Evolutionary conservation across 768 basidiomycete species (phyloP).

Genomic region (Hypholoma fasciculare): DNA sequence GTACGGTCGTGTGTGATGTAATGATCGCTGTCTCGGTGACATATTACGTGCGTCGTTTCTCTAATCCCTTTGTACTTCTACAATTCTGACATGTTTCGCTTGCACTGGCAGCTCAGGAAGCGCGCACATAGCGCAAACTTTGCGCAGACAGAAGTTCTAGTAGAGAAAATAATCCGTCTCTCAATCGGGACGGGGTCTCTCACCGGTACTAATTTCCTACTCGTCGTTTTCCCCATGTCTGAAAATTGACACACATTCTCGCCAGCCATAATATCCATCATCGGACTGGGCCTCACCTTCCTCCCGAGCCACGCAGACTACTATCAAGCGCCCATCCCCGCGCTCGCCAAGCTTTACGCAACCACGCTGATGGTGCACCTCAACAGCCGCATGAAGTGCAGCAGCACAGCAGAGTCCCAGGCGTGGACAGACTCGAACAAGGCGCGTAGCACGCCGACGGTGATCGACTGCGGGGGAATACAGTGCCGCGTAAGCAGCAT

Average conservation of each 20-base stretch:
- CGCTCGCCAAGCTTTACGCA: not conserved
- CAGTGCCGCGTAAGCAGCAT: too few relatives aligned
- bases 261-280: not conserved
- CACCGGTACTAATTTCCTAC: not conserved
- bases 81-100: not conserved
- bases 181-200: not conserved
- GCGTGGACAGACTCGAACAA: too few relatives aligned
- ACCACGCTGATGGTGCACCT: not conserved
- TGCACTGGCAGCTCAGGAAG: not conserved
- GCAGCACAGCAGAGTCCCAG: too few relatives aligned
- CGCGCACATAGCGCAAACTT: not conserved
- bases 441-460: too few relatives aligned
- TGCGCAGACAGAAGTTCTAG: not conserved
- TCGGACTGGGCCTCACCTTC: not conserved
- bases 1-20: not conserved
- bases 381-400: not conserved
- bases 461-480: too few relatives aligned
- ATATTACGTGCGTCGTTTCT: not conserved
- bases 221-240: not conserved
- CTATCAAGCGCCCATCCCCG: not conserved
- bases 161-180: not conserved
- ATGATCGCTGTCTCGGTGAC: not conserved
- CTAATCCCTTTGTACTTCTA: not conserved
- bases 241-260: not conserved
- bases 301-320: not conserved